Evolutionary conservation across 2,329 filamentous ascomycete genomes (phyloP).

Genomic region (Arthroderma uncinatum): DNA sequence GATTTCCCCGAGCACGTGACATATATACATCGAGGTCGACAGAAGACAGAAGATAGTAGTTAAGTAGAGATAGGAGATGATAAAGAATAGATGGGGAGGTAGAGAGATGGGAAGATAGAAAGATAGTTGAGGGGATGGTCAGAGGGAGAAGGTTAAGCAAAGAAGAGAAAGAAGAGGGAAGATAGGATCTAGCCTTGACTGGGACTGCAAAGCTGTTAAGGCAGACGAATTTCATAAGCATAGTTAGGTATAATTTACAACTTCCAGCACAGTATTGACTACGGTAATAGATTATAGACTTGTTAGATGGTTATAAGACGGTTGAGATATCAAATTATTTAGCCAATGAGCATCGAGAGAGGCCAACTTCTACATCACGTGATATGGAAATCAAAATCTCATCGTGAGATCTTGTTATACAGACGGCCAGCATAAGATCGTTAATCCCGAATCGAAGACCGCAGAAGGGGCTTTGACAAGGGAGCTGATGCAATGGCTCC

Average conservation of each 20-base stretch:
- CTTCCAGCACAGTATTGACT: too few relatives aligned
- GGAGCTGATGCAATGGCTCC: constrained; percentile 12
- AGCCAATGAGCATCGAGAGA: neutral
- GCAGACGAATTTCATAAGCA: too few relatives aligned
- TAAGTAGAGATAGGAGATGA: too few relatives aligned
- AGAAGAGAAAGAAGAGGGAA: too few relatives aligned
- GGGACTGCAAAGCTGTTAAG: too few relatives aligned
- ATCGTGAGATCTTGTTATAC: neutral
- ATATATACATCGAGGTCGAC: neutral
- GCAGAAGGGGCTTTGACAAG: neutral
- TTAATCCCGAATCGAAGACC: neutral
- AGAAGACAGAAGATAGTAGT: too few relatives aligned
- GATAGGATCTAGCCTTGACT: too few relatives aligned
- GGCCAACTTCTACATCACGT: neutral
- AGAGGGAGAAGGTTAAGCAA: too few relatives aligned
- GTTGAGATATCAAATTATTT: neutral
- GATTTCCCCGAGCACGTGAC: neutral
- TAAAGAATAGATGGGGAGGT: neutral
- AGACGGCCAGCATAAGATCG: neutral
- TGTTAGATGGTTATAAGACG: neutral
- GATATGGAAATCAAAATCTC: constrained; percentile 1
- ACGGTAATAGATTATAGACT: too few relatives aligned
- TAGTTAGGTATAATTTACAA: too few relatives aligned
- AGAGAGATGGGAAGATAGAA: neutral
- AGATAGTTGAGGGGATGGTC: neutral